Conservation (phyloP, 257 asterid species). For the Handroanthus guayacan region DNA sequence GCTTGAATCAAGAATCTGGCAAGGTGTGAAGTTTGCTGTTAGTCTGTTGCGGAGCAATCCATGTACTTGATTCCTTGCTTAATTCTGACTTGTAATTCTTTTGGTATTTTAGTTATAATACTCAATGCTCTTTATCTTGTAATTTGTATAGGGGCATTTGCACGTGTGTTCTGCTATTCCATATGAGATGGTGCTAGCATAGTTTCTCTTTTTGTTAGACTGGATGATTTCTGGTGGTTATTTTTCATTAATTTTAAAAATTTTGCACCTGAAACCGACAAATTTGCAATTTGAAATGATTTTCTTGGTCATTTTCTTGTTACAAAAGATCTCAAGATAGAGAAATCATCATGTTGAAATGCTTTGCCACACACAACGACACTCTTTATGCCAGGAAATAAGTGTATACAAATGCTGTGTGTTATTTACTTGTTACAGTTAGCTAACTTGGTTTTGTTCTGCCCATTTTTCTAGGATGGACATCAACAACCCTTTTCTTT, state of each 20-base stretch:
- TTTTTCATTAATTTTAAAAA: too few species aligned
- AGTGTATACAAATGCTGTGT: background rate
- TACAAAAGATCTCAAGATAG: background rate
- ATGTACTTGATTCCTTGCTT: slow-evolving; percentile 16
- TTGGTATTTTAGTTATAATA: background rate
- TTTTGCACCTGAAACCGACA: too few species aligned
- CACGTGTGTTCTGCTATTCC: too few species aligned
- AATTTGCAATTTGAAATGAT: background rate
- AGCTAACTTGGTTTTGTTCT: slow-evolving; percentile 1
- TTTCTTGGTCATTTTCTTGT: background rate
- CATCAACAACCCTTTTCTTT: slow-evolving; percentile 64
- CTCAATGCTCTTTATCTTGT: slow-evolving; percentile 9
- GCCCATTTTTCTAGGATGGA: slow-evolving; percentile 57
- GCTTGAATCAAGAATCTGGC: slow-evolving; percentile 72
- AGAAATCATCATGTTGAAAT: background rate
- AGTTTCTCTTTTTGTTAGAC: too few species aligned
- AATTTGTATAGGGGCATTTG: background rate
- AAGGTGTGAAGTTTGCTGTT: slow-evolving; percentile 65
- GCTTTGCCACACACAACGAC: background rate
- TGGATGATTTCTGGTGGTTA: too few species aligned
- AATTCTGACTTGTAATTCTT: background rate
- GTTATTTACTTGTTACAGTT: slow-evolving; percentile 2
- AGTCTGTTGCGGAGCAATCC: slow-evolving; percentile 25
- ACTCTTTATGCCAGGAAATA: background rate
- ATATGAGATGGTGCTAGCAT: too few species aligned